Percentiles rank a stretch among this genome's conserved stretches.
phyloP scores from a whole-genome alignment of 106 monocot species.

The Allium fistulosum region DNA sequence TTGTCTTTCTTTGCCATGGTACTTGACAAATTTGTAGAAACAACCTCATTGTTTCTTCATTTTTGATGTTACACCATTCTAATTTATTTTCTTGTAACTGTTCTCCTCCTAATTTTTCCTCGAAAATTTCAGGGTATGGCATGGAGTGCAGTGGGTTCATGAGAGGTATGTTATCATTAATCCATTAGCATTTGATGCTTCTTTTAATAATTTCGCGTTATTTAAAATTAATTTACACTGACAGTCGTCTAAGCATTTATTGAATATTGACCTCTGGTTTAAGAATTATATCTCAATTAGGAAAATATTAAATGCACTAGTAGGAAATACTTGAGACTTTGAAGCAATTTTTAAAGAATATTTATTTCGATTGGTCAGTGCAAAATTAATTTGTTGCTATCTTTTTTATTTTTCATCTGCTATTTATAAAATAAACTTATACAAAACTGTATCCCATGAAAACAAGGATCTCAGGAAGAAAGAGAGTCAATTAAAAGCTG shows the following conservation, averaged over 20 bases:
- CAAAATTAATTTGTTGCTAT: background rate
- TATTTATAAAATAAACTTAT: background rate
- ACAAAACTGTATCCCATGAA: background rate
- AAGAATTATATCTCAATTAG: background rate
- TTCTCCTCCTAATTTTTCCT: background rate
- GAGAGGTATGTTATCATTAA: conserved; percentile 36
- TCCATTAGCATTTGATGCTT: background rate
- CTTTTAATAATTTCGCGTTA: background rate
- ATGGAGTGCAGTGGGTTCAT: conserved; percentile 87
- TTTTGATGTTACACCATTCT: background rate
- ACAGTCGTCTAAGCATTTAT: background rate
- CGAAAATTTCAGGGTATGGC: conserved; percentile 43
- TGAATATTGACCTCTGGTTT: background rate
- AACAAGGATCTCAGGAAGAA: background rate
- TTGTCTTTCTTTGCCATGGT: conserved; percentile 98
- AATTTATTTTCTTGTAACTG: background rate
- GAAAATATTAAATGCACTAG: no score
- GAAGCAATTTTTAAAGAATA: background rate
- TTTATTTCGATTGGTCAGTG: background rate
- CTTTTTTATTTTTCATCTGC: background rate
- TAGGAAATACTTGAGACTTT: no score
- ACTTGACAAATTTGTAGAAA: background rate
- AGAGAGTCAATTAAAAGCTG: background rate
- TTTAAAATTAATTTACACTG: background rate
- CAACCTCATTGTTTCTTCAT: background rate